phyloP scores from a whole-genome alignment of 495 filamentous ascomycete genomes.

The Tuber aestivum region DNA sequence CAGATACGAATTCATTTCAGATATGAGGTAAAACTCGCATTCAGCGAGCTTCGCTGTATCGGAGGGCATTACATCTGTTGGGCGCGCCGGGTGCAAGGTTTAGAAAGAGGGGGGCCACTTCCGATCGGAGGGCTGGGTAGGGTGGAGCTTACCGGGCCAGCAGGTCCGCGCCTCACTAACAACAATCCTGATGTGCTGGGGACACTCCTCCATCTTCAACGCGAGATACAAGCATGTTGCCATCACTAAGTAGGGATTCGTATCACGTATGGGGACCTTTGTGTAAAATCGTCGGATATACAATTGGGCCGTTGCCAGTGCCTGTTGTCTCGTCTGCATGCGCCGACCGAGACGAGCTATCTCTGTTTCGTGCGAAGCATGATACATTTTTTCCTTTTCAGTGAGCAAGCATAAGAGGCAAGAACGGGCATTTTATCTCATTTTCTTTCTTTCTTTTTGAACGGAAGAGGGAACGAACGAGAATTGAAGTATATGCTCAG shows the following conservation, averaged over 20 bases:
- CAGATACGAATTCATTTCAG: conserved; percentile 87
- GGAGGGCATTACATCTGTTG: conserved; percentile 63
- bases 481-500: conserved; percentile 89
- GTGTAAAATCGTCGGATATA: conserved; percentile 92
- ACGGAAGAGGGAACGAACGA: conserved; percentile 52
- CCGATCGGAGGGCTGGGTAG: conserved; percentile 21
- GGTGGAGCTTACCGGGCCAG: conserved; percentile 63
- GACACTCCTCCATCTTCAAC: conserved; percentile 97
- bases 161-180: conserved; percentile 76
- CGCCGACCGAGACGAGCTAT: conserved; percentile 74
- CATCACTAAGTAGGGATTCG: conserved; percentile 87
- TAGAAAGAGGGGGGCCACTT: conserved; percentile 30
- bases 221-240: conserved; percentile 90
- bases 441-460: conserved; percentile 4
- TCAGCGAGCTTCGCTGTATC: conserved; percentile 89
- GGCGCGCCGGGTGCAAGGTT: conserved; percentile 28
- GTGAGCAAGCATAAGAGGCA: conserved; percentile 22
- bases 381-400: conserved; percentile 18
- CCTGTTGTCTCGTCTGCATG: conserved; percentile 74
- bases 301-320: conserved; percentile 87
- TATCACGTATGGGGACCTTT: conserved; percentile 82
- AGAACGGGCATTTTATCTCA: conserved; percentile 12
- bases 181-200: conserved; percentile 88
- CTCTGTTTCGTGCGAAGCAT: conserved; percentile 51
- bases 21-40: conserved; percentile 93